Base-by-base conservation (phyloP, 2,329 filamentous ascomycete genomes). In the Gaeumannomyces sp. region DNA sequence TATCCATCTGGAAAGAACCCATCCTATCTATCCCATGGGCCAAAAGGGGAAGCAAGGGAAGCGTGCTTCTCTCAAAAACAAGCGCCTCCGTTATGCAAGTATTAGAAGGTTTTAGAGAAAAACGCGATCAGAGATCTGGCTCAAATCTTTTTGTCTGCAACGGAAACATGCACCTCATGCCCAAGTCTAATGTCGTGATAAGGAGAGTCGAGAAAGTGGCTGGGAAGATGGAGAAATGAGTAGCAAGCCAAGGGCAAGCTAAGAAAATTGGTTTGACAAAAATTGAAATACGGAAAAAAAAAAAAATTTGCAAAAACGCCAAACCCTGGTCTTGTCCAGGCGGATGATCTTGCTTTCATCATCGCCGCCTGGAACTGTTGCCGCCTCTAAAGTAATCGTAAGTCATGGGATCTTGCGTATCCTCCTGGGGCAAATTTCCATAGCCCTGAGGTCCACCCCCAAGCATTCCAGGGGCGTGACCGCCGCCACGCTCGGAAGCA, bases 401-500 rank as follows among this genome's bases (percentile, higher is more conserved):
- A 66, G 80, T 78, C 69, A 78, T 73, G 11, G 83, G 81, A 58
- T 84, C 81, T 27, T 72, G 72, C 22, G 77, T 74, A 64, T 86
- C 84, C 57, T 76, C 73, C 71, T 88, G 85, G 0, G 85, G 81
- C 64, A 89, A 72, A 31, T 81, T 81, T 19, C 84, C 86, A 71
- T 89, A 89, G 0, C 86, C 85, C 62, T 79, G 76, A 1, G 84
- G 83, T 2, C 85, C 85, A 64, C 84, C 84, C 25, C 84, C 85
- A 25, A 86, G 72, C 66, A 84, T 83, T 14, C 83, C 82, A 5
- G 80, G 80, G 1, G 80, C 78, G 3, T 80, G 79, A 2, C 60
- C 6, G 60, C 35, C 7, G 60, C 38, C 25, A 28, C 8, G 45
- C 6, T 53, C 45, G 33, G 60, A 62, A 14, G 38, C 60, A 7